Percentiles rank a stretch among this genome's conserved stretches.
These are phyloP conservation scores for Colletotrichum theobromicola DNA, from an alignment of 2,329 filamentous ascomycete genomes.

Conservation along the genomic window DNA sequence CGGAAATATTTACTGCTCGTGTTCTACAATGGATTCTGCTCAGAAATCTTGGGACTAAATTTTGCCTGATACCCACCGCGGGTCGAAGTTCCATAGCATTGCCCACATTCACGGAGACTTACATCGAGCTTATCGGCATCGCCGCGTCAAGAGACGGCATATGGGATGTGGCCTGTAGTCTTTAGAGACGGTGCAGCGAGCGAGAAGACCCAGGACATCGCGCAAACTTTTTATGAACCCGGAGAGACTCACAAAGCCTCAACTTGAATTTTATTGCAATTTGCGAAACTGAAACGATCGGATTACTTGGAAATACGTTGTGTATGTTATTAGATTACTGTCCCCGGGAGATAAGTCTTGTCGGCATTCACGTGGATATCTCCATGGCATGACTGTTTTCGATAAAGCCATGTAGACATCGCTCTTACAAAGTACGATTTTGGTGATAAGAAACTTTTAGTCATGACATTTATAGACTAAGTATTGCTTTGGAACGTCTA, in stretches of 20 bases:
- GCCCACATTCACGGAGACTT: neutral
- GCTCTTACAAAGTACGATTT: neutral
- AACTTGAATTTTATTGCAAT: neutral
- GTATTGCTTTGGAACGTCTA: too few species aligned
- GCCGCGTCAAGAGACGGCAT: neutral
- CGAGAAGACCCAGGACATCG: neutral
- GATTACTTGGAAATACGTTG: accelerated
- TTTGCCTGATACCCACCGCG: neutral
- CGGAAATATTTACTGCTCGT: neutral
- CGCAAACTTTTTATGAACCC: neutral
- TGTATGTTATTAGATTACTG: neutral
- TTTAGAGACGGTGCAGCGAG: neutral
- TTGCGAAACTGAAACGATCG: neutral
- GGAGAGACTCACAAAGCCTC: neutral
- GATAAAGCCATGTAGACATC: neutral
- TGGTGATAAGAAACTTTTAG: neutral
- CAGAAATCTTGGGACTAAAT: neutral
- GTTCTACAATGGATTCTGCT: neutral
- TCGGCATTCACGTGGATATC: neutral
- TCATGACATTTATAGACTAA: neutral
- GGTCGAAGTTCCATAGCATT: neutral
- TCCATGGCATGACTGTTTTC: neutral
- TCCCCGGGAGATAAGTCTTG: neutral
- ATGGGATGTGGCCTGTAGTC: neutral
- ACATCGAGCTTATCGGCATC: neutral